A percentile compares a stretch with the other conserved stretches of the same genome.
Conservation (phyloP, 805 yeast species). For the Groenewaldozyma tartarivorans region DNA sequence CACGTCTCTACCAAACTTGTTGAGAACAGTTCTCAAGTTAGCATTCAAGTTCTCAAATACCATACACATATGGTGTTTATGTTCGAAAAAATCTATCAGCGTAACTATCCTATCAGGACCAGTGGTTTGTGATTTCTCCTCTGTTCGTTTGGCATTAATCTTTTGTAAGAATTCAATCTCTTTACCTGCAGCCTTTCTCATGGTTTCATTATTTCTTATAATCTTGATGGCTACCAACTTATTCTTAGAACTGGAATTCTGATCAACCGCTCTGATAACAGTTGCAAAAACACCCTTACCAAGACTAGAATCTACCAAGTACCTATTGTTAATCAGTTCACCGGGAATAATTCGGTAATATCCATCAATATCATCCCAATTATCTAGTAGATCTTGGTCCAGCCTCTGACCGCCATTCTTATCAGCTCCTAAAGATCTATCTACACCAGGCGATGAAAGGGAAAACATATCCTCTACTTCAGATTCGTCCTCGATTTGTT, state of each 20-base stretch:
- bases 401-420: constrained; percentile 7
- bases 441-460: too few relatives aligned
- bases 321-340: constrained; percentile 24
- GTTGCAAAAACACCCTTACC: constrained; percentile 29
- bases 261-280: constrained; percentile 25
- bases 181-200: constrained; percentile 57
- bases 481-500: constrained; percentile 1
- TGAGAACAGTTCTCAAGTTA: constrained; percentile 62
- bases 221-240: constrained; percentile 41
- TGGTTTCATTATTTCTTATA: constrained; percentile 62
- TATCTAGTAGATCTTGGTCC: constrained; percentile 20
- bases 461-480: constrained; percentile 2
- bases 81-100: constrained; percentile 67
- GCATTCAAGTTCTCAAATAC: constrained; percentile 77
- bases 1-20: constrained; percentile 76
- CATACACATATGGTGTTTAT: constrained; percentile 75
- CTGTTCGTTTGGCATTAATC: constrained; percentile 45
- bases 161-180: constrained; percentile 73
- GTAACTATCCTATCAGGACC: constrained; percentile 57
- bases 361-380: constrained; percentile 29
- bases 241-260: constrained; percentile 2
- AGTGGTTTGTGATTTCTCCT: not conserved
- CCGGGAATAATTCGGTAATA: constrained; percentile 26
- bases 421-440: not conserved
- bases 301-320: constrained; percentile 21